Conservation (phyloP, 2,329 filamentous ascomycete genomes). For the Nothopassalora personata region DNA sequence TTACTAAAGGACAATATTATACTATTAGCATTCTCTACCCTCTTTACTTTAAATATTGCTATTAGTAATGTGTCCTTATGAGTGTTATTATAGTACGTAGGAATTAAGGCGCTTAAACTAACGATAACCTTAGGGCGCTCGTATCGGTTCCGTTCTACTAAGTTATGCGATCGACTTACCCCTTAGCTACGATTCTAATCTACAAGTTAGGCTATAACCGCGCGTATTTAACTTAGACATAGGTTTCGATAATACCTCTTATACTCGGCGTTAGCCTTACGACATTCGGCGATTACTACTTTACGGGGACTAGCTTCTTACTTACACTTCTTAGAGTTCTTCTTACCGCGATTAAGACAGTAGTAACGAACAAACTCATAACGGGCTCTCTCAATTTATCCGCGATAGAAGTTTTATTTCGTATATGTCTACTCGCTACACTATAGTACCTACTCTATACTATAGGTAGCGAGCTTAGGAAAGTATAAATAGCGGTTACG, state of each 20-base stretch:
- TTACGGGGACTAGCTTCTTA: constrained; percentile 47
- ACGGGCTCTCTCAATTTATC: constrained; percentile 55
- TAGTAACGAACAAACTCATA: constrained; percentile 61
- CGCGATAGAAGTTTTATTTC: constrained; percentile 54
- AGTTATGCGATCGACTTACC: constrained; percentile 57
- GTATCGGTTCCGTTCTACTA: constrained; percentile 62
- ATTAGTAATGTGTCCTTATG: constrained; percentile 57
- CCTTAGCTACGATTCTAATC: constrained; percentile 58
- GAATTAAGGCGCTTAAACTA: background rate
- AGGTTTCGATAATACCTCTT: constrained; percentile 56
- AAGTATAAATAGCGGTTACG: constrained; percentile 16
- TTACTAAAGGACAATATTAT: constrained; percentile 50
- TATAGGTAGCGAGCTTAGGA: constrained; percentile 35
- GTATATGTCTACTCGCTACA: constrained; percentile 21
- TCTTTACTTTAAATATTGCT: constrained; percentile 62
- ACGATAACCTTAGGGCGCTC: constrained; percentile 19
- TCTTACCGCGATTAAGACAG: constrained; percentile 49
- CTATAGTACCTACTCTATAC: constrained; percentile 20
- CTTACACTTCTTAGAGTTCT: constrained; percentile 36
- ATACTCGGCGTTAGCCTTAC: constrained; percentile 56
- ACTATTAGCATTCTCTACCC: constrained; percentile 53
- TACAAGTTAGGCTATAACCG: constrained; percentile 54
- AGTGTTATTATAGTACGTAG: constrained; percentile 17
- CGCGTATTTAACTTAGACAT: constrained; percentile 53
- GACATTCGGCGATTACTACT: constrained; percentile 59